A percentile compares a stretch with the other conserved stretches of the same genome.
Conservation (phyloP, 495 filamentous ascomycete species). For the Lepraria neglecta region DNA sequence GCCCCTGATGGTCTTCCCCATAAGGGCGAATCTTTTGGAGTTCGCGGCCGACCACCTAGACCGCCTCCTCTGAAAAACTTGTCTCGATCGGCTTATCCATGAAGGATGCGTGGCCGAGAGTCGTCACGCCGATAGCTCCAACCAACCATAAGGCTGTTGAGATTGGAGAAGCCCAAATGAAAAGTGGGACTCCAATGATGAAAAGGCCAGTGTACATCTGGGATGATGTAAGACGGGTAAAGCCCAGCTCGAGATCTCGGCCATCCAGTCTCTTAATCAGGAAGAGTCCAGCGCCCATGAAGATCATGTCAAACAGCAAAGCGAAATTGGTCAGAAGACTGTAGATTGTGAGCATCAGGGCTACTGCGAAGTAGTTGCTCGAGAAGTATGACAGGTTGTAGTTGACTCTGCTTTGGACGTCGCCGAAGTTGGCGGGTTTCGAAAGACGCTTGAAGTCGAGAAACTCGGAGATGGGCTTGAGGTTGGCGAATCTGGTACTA, state of each 20-base stretch:
- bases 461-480: constrained; percentile 87
- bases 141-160: constrained; percentile 85
- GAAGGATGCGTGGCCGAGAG: constrained; percentile 89
- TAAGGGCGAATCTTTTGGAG: constrained; percentile 90
- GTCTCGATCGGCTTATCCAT: constrained; percentile 99
- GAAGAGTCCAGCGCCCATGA: constrained; percentile 79
- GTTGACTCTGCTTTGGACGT: constrained; percentile 89
- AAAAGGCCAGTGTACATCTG: constrained; percentile 90
- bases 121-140: constrained; percentile 82
- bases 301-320: constrained; percentile 84
- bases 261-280: constrained; percentile 83
- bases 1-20: constrained; percentile 98
- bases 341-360: constrained; percentile 93
- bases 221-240: constrained; percentile 74
- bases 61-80: constrained; percentile 99
- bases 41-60: constrained; percentile 99
- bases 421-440: constrained; percentile 84
- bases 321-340: constrained; percentile 75
- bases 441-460: constrained; percentile 91
- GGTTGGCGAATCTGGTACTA: constrained; percentile 79
- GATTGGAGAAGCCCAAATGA: constrained; percentile 74
- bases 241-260: constrained; percentile 78
- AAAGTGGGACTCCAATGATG: constrained; percentile 72
- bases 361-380: constrained; percentile 94
- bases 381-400: constrained; percentile 97